Conservation (phyloP, 164 flowering plant genomes). For the Cinnamomum chago region DNA sequence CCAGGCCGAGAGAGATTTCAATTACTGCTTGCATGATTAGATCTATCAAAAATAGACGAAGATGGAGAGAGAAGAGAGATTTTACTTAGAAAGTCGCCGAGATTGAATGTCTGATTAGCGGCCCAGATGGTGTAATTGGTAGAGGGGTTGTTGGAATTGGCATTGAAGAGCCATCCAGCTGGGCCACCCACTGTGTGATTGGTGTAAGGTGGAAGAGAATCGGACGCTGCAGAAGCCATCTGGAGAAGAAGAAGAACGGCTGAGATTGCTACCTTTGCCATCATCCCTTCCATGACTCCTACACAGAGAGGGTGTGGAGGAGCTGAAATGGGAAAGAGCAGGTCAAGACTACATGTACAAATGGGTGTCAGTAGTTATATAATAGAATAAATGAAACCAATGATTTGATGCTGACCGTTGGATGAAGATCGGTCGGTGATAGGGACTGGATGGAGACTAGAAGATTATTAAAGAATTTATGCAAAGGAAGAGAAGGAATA, state of each 20-base stretch:
- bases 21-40: not conserved
- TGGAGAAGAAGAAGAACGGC: constrained; percentile 22
- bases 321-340: not conserved
- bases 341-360: too few relatives aligned
- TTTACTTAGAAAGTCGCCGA: constrained; percentile 84
- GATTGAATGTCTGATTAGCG: constrained; percentile 52
- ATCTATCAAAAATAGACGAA: not conserved
- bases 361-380: too few relatives aligned
- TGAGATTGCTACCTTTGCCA: constrained; percentile 14
- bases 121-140: constrained; percentile 70
- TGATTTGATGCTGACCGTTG: not conserved
- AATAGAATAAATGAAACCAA: too few relatives aligned
- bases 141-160: constrained; percentile 43
- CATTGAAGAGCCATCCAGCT: constrained; percentile 75
- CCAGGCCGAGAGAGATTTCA: too few relatives aligned
- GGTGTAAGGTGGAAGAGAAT: constrained; percentile 32
- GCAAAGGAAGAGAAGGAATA: not conserved
- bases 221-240: constrained; percentile 12
- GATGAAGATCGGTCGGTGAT: not conserved
- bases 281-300: not conserved
- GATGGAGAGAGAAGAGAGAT: not conserved
- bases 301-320: not conserved
- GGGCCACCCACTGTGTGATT: constrained; percentile 77
- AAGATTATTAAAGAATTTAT: too few relatives aligned
- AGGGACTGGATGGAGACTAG: not conserved